Evolutionary conservation across 495 filamentous ascomycete species (phyloP).

Genomic region (Aspergillus nidulans): DNA sequence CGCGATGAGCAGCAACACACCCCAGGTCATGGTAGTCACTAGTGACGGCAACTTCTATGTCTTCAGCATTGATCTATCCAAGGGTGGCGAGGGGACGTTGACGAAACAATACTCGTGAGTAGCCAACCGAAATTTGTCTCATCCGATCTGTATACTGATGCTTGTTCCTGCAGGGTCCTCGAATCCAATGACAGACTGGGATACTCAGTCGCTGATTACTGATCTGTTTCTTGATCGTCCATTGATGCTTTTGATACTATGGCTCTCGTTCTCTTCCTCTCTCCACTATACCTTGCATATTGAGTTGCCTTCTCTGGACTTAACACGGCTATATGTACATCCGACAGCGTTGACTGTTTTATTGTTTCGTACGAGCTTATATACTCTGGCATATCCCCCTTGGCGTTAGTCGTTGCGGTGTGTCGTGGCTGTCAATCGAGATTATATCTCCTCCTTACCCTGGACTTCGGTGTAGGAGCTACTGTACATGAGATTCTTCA

Average conservation of each 20-base stretch:
- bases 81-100: constrained; percentile 88
- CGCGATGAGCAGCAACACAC: constrained; percentile 87
- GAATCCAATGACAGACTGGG: constrained; percentile 52
- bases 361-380: neutral
- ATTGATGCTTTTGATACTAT: neutral
- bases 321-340: neutral
- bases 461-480: too few species aligned
- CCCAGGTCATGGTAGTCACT: constrained; percentile 96
- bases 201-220: constrained; percentile 45
- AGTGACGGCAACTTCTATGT: constrained; percentile 94
- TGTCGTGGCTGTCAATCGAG: too few species aligned
- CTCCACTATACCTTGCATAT: neutral
- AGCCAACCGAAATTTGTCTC: too few species aligned
- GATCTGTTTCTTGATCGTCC: constrained; percentile 11
- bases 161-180: constrained; percentile 35
- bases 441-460: too few species aligned
- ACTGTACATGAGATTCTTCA: neutral
- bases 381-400: constrained; percentile 6
- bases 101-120: constrained; percentile 86
- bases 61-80: constrained; percentile 90
- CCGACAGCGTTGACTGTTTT: neutral
- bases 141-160: neutral
- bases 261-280: neutral
- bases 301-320: neutral
- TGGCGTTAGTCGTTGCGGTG: neutral